phyloP scores from a whole-genome alignment of 2,329 filamentous ascomycete species.

The Malbranchea zuffiana region DNA sequence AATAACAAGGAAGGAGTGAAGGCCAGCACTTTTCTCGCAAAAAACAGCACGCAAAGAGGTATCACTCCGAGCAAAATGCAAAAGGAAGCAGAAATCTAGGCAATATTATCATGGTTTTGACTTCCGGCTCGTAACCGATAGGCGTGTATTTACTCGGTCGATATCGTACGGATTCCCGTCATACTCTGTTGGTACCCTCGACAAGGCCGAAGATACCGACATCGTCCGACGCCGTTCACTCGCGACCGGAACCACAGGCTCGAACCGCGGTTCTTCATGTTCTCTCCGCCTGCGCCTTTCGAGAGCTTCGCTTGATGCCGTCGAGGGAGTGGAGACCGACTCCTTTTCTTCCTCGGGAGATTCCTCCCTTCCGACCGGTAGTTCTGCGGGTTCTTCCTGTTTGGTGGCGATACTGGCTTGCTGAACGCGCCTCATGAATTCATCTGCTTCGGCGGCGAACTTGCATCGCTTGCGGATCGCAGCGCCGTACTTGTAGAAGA shows the following conservation, averaged over 20 bases:
- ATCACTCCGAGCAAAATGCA: too few species aligned
- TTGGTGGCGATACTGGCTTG: not conserved
- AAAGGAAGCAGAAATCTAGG: too few species aligned
- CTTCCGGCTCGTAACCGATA: conserved; percentile 2
- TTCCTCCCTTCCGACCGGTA: not conserved
- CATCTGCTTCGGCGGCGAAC: conserved; percentile 56
- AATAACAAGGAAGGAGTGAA: too few species aligned
- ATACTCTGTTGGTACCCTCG: conserved; percentile 21
- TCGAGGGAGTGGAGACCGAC: not conserved
- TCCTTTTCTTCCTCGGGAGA: conserved; percentile 4
- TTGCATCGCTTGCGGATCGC: conserved; percentile 56
- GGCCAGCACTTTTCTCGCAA: too few species aligned
- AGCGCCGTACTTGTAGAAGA: conserved; percentile 64
- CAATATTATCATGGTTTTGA: too few species aligned
- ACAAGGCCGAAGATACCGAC: not conserved
- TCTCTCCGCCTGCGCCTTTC: conserved; percentile 1
- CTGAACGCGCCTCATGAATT: conserved; percentile 43
- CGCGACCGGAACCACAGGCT: too few species aligned
- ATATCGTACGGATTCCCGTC: conserved; percentile 37
- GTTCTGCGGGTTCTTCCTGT: not conserved
- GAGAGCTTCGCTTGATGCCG: not conserved
- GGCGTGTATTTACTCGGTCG: conserved; percentile 33
- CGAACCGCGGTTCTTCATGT: conserved; percentile 4
- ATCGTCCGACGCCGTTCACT: not conserved
- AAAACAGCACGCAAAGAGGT: too few species aligned